Conservation (phyloP, 2,329 filamentous ascomycete species). For the Xylariaceae sp. region DNA sequence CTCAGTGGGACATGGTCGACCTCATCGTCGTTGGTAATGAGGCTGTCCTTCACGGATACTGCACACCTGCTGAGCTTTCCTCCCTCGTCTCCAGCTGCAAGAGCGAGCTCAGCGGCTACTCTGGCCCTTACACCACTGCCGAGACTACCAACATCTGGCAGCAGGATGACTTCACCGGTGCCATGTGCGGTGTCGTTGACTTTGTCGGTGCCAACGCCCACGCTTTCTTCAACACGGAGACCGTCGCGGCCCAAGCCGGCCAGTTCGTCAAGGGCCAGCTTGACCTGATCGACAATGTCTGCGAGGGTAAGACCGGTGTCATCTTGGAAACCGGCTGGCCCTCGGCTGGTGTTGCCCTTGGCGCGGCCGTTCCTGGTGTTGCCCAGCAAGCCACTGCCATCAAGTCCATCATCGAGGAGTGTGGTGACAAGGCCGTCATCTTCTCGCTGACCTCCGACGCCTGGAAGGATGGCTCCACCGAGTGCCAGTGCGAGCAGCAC, state of each 20-base stretch:
- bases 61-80: slow-evolving; percentile 59
- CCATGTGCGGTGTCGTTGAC: slow-evolving; percentile 71
- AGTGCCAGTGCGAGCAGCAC: slow-evolving; percentile 69
- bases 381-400: slow-evolving; percentile 70
- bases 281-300: slow-evolving; percentile 63
- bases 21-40: slow-evolving; percentile 90
- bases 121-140: slow-evolving; percentile 73
- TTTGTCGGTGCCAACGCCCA: slow-evolving; percentile 84
- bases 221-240: slow-evolving; percentile 82
- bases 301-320: slow-evolving; percentile 67
- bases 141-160: slow-evolving; percentile 81
- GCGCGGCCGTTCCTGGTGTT: slow-evolving; percentile 62
- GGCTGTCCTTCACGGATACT: slow-evolving; percentile 72
- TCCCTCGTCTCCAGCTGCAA: slow-evolving; percentile 66
- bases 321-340: slow-evolving; percentile 95
- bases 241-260: slow-evolving; percentile 63
- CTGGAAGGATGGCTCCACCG: slow-evolving; percentile 70
- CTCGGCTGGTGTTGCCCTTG: slow-evolving; percentile 63
- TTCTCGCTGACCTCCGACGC: slow-evolving; percentile 76
- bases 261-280: slow-evolving; percentile 73
- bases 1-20: slow-evolving; percentile 69
- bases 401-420: slow-evolving; percentile 59
- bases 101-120: slow-evolving; percentile 67
- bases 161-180: slow-evolving; percentile 49
- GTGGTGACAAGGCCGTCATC: slow-evolving; percentile 68